A percentile compares a stretch with the other conserved stretches of the same genome.
Evolutionary conservation across 2,329 filamentous ascomycete species (phyloP).

Genomic region (Aspergillus ochraceus): DNA sequence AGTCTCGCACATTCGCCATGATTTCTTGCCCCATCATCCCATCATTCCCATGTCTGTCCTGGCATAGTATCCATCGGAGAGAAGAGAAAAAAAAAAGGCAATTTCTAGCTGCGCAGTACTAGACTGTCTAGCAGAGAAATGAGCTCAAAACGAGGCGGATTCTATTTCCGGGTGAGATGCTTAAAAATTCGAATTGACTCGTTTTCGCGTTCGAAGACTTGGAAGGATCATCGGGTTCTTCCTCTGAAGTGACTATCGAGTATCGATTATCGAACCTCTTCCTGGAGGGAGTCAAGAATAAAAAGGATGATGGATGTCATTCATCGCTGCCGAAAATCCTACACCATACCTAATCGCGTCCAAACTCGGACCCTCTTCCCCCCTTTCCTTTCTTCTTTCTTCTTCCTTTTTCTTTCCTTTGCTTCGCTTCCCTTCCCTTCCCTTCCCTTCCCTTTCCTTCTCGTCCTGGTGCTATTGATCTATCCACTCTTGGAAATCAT

Average conservation of each 20-base stretch:
- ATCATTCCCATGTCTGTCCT: neutral
- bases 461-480: neutral
- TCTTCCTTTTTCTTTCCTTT: neutral
- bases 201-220: too few relatives aligned
- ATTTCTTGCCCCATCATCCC: neutral
- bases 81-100: too few relatives aligned
- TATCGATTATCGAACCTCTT: too few relatives aligned
- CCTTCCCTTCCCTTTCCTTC: neutral
- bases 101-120: neutral
- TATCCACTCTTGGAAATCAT: neutral
- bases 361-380: neutral
- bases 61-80: neutral
- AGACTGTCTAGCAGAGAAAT: neutral
- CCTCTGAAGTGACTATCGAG: too few relatives aligned
- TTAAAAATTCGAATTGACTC: too few relatives aligned
- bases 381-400: neutral
- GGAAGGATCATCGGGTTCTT: too few relatives aligned
- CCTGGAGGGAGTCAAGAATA: too few relatives aligned
- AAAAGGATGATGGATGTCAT: too few relatives aligned
- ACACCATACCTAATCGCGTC: too few relatives aligned
- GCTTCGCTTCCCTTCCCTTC: neutral
- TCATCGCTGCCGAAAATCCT: too few relatives aligned
- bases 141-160: neutral
- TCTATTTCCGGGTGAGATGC: neutral
- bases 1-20: neutral